Evolutionary conservation across 345 rosid genomes (phyloP), one percentile per base, ranked within the genome.

Genomic region (Arabidopsis arenosa): DNA sequence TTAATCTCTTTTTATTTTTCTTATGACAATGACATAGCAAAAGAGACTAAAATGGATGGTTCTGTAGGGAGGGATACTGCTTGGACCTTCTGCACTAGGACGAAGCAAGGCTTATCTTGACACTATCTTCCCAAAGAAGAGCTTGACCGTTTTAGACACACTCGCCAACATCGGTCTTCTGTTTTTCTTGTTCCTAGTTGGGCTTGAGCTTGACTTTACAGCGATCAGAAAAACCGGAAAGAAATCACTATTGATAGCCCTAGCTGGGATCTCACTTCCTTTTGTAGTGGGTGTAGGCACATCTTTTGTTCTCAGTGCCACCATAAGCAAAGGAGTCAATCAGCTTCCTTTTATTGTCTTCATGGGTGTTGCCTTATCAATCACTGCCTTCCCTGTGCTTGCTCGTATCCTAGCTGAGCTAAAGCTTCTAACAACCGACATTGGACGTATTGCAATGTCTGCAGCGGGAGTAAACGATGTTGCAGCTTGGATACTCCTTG

Each of bases 171-270:
- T 88, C 32, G 90, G 92, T 62, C 90, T 88, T 71, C 66, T 86
- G 71, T 88, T 83, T 72, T 86, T 83, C 81, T 83, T 88, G 66
- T 88, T 86, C 72, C 83, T 88, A 0, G 90, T 88, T 4, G 92
- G 92, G 28, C 88, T 88, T 15, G 92, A 88, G 70, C 88, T 86
- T 18, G 90, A 86, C 73, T 76, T 86, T 33, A 44, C 60, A 71
- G 62, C 81, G 1, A 83, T 88, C 33, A 70, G 81, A 51, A 70
- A 64, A 58, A 86, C 79, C 6, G 83, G 86, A 35, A 80, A 43
- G 68, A 79, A 81, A 6, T 83, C 90, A 58, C 53, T 84, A 0
- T 55, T 68, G 60, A 86, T 88, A 66, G 90, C 90, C 9, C 0
- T 86, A 11, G 88, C 88, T 10, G 89, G 92, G 33, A 84, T 84